These are phyloP conservation scores for Aspergillus homomorphus DNA, from an alignment of 495 filamentous ascomycete genomes.

Conservation along the genomic window DNA sequence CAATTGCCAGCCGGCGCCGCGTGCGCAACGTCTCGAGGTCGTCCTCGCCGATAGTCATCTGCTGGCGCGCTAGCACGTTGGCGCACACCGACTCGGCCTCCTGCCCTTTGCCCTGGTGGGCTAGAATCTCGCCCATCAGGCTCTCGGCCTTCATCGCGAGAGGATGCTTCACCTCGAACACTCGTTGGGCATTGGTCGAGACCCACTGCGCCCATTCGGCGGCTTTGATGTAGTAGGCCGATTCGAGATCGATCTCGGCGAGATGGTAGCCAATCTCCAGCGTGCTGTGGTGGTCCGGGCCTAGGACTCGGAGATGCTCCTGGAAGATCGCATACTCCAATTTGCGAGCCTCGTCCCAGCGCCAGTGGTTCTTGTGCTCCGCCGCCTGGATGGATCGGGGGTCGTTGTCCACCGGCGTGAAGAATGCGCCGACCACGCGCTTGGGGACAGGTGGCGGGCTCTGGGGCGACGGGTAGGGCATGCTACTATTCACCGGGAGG, in stretches of 20 bases:
- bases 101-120: slow-evolving; percentile 27
- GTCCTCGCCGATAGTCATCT: slow-evolving; percentile 39
- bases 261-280: slow-evolving; percentile 32
- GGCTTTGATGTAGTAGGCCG: slow-evolving; percentile 27
- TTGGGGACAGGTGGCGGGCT: slow-evolving; percentile 12
- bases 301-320: slow-evolving; percentile 31
- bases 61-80: slow-evolving; percentile 37
- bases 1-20: slow-evolving; percentile 29
- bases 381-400: slow-evolving; percentile 31
- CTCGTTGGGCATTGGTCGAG: slow-evolving; percentile 29
- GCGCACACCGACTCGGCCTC: slow-evolving; percentile 36
- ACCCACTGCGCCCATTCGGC: slow-evolving; percentile 37
- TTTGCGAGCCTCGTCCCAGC: slow-evolving; percentile 34
- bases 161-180: slow-evolving; percentile 31
- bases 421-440: slow-evolving; percentile 23
- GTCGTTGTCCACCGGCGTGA: slow-evolving; percentile 27
- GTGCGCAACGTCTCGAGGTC: slow-evolving; percentile 35
- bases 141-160: slow-evolving; percentile 36
- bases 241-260: slow-evolving; percentile 31
- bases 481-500: slow-evolving; percentile 33
- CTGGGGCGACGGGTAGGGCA: slow-evolving; percentile 25
- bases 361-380: slow-evolving; percentile 28
- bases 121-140: slow-evolving; percentile 31
- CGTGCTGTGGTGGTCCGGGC: slow-evolving; percentile 36
- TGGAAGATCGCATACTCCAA: slow-evolving; percentile 39